Percentiles rank a stretch among this genome's conserved stretches.
These are phyloP conservation scores for Polygonum aviculare DNA, from an alignment of 148 eudicot genomes.

Conservation along the genomic window DNA sequence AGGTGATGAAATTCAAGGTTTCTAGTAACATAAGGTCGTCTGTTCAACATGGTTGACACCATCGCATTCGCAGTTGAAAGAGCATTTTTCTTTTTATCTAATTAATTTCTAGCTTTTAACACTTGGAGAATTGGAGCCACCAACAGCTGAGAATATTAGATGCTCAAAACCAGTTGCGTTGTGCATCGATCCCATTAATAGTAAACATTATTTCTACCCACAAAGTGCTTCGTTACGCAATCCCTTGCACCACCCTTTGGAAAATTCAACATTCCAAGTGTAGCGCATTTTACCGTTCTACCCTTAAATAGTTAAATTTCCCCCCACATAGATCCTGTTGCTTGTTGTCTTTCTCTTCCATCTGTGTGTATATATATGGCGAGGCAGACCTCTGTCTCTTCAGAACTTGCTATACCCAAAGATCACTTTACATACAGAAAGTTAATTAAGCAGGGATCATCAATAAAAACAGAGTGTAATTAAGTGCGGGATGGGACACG, in stretches of 20 bases:
- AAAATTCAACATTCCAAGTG: background rate
- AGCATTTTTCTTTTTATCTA: background rate
- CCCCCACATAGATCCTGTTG: background rate
- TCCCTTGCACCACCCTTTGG: background rate
- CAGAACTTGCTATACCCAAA: background rate
- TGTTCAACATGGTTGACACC: background rate
- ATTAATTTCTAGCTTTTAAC: background rate
- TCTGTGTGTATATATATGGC: background rate
- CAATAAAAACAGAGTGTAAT: background rate
- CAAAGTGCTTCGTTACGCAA: background rate
- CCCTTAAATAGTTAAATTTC: background rate
- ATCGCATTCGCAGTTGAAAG: background rate
- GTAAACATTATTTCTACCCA: background rate
- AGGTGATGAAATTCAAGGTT: background rate
- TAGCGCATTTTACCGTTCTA: background rate
- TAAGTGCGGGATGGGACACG: conserved; percentile 13
- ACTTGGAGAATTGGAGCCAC: background rate
- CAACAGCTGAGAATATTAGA: background rate
- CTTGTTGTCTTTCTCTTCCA: background rate
- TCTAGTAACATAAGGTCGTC: background rate
- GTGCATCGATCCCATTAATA: too few species aligned
- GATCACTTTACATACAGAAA: background rate
- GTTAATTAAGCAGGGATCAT: too few species aligned
- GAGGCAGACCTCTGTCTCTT: background rate
- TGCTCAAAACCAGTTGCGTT: background rate